These are phyloP conservation scores for Jaapia argillacea DNA, from an alignment of 768 basidiomycete species.

Conservation along the genomic window DNA sequence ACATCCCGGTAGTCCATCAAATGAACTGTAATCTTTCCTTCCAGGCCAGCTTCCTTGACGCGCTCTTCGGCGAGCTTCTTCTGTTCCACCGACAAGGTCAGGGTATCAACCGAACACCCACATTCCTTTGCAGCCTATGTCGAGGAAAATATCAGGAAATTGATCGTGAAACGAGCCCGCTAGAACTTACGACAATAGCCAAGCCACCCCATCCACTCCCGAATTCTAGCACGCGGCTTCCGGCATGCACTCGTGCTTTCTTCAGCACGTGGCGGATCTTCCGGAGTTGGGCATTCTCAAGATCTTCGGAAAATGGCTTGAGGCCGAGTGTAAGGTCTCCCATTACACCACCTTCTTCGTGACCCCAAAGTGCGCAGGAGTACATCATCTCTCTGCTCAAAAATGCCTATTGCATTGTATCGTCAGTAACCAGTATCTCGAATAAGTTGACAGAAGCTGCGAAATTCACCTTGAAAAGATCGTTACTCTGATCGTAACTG, in stretches of 20 bases:
- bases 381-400: slow-evolving; percentile 91
- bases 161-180: too few species aligned
- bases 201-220: slow-evolving; percentile 93
- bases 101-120: slow-evolving; percentile 81
- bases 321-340: too few species aligned
- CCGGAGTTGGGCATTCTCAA: slow-evolving; percentile 74
- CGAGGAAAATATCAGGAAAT: too few species aligned
- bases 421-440: too few species aligned
- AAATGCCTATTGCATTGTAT: slow-evolving; percentile 69
- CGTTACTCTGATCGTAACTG: slow-evolving; percentile 31
- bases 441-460: too few species aligned
- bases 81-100: slow-evolving; percentile 84
- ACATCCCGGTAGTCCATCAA: slow-evolving; percentile 88
- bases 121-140: slow-evolving; percentile 51
- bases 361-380: slow-evolving; percentile 77
- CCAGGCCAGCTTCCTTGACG: slow-evolving; percentile 59
- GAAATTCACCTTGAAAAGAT: slow-evolving; percentile 22
- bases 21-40: slow-evolving; percentile 70
- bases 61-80: slow-evolving; percentile 82
- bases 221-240: slow-evolving; percentile 80
- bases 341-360: slow-evolving; percentile 72
- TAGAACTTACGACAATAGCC: slow-evolving; percentile 75
- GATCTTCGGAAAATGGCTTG: too few species aligned
- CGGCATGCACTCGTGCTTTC: slow-evolving; percentile 67
- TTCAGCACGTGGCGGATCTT: slow-evolving; percentile 78